These are phyloP conservation scores for Malus hybrid DNA, from an alignment of 331 rosid species.

Conservation along the genomic window DNA sequence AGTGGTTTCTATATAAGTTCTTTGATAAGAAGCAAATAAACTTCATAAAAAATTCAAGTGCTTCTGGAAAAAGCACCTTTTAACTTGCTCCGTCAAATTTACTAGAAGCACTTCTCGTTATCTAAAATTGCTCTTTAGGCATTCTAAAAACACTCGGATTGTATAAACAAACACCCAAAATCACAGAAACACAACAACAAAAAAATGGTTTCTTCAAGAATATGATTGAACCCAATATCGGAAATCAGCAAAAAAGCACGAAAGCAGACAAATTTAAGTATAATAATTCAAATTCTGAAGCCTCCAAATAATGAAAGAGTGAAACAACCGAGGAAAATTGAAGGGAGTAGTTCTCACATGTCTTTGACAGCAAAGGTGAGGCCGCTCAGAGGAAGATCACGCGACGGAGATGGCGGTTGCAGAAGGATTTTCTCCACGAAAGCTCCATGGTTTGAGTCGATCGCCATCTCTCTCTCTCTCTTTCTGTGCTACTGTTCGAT, in stretches of 20 bases:
- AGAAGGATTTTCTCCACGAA: slow-evolving; percentile 60
- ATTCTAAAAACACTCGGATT: too few relatives aligned
- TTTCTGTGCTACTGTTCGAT: background rate
- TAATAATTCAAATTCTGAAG: background rate
- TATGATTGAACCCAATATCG: background rate
- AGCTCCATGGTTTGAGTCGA: slow-evolving; percentile 49
- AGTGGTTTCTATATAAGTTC: too few relatives aligned
- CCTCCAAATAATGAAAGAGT: background rate
- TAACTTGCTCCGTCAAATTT: background rate
- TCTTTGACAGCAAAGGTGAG: slow-evolving; percentile 92
- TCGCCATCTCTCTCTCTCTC: slow-evolving; percentile 32
- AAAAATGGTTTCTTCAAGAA: background rate
- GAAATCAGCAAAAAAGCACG: background rate
- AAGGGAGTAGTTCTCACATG: slow-evolving; percentile 40
- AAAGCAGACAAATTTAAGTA: background rate
- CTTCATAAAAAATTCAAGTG: too few relatives aligned
- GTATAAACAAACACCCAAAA: background rate
- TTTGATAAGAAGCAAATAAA: background rate
- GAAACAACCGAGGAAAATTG: background rate
- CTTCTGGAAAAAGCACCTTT: background rate
- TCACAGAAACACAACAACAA: background rate
- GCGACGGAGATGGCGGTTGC: slow-evolving; percentile 36
- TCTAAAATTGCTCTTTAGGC: too few relatives aligned
- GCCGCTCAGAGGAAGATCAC: slow-evolving; percentile 49
- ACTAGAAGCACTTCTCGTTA: too few relatives aligned